Evolutionary conservation across 257 asterid species (phyloP), one percentile per base, ranked within the genome.

Genomic region (Oldenlandia corymbosa): DNA sequence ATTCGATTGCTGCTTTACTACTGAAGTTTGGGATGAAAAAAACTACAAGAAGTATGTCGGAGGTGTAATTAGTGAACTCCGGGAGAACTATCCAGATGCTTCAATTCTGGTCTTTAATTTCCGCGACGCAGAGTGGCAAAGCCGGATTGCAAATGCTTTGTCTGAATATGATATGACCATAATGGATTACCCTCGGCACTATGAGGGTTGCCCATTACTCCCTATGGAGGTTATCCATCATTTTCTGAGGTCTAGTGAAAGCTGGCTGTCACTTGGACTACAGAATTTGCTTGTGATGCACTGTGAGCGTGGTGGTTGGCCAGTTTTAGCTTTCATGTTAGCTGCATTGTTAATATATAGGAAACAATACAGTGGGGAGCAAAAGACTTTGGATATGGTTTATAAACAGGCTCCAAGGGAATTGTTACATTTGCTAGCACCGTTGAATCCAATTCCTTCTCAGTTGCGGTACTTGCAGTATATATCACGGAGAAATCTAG

Each of bases 241-340:
- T 71, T 91, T 91, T 68, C 68, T 91, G 49, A 83, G 94, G 73
- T 91, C 96, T 23, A 75, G 96, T 71, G 98, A 91, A 79, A 91
- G 98, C 76, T 91, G 98, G 98, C 88, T 91, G 62, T 81, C 95
- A 24, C 95, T 91, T 66, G 98, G 98, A 71, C 78, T 75, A 62
- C 95, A 91, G 66, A 91, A 91, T 79, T 71, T 91, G 80, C 96
- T 91, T 69, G 80, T 91, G 48, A 86, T 86, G 96, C 95, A 88
- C 76, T 91, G 98, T 68, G 98, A 91, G 65, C 85, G 81, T 53
- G 96, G 96, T 68, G 95, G 95, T 73, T 91, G 98, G 98, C 94
- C 98, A 49, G 88, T 91, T 78, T 84, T 91, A 77, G 95, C 98
- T 62, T 84, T 86, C 79, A 91, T 88, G 96, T 69, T 88, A 75